Evolutionary conservation across 331 rosid genomes (phyloP), one percentile per base, ranked within the genome.

Genomic region (Telfairia occidentalis): DNA sequence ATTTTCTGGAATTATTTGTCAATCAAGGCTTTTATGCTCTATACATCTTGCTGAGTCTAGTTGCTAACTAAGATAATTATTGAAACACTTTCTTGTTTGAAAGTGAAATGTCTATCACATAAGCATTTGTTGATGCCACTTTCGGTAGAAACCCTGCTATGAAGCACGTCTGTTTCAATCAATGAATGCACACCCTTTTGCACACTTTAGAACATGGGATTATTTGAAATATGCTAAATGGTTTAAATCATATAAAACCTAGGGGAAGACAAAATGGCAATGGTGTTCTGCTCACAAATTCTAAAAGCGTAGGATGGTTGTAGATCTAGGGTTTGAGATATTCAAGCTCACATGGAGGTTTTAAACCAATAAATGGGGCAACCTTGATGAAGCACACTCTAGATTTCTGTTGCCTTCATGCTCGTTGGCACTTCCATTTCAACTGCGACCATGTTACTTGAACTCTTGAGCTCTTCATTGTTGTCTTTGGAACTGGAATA

Each of bases 361-460:
- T 60, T 43, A 42, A 57, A 30, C 80, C 30, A 40, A 61, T 82
- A 79, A 34, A 60, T 38, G 9, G 74, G 1, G n/a, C 40, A 26
- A 26, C 50, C 63, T 60, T 64, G 21, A 37, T 57, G 24, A 64
- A 54, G 48, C 75, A 52, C 55, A 54, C 40, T 18, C 80, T 88
- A 90, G 26, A 87, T 86, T 59, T 81, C 92, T 69, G 85, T 89
- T 84, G 81, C 85, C 37, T 85, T 81, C 54, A 77, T 53, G 59
- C 71, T 73, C 13, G 35, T 60, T 34, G 64, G 71, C 50, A 81
- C 84, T 43, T 78, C 80, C 76, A 79, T 74, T 74, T 79, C 83
- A 21, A 88, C 86, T 11, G 50, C 35, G 26, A 32, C 79, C 66
- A 67, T 71, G 71, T 78, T 87, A 72, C 83, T 85, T 42, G 84